Conservation (phyloP, 2,329 filamentous ascomycete genomes). For the Botrytis galanthina region DNA sequence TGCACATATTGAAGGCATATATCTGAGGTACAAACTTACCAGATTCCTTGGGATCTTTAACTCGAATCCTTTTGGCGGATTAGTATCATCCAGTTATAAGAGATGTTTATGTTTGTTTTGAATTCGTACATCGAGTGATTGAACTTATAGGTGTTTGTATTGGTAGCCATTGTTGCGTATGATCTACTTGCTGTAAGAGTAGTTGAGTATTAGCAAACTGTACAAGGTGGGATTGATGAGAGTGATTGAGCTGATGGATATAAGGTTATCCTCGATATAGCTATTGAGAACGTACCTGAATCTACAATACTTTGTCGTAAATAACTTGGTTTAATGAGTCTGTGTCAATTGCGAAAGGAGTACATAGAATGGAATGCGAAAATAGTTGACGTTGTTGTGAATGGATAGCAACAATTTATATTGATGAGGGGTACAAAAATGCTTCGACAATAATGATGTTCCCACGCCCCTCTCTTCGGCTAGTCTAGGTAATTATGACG, state of each 20-base stretch:
- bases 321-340: constrained; percentile 27
- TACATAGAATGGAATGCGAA: constrained; percentile 26
- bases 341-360: constrained; percentile 28
- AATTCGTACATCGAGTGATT: constrained; percentile 78
- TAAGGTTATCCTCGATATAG: not conserved
- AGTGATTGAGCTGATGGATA: not conserved
- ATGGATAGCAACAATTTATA: not conserved
- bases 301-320: constrained; percentile 25
- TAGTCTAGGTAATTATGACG: not conserved
- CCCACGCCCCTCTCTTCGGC: not conserved
- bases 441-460: not conserved
- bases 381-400: not conserved
- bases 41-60: constrained; percentile 87
- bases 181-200: constrained; percentile 33
- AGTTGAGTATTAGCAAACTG: constrained; percentile 23
- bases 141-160: constrained; percentile 74
- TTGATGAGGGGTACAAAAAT: not conserved
- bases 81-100: constrained; percentile 22
- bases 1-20: not conserved
- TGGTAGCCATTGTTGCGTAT: constrained; percentile 54
- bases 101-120: not conserved
- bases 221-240: not conserved
- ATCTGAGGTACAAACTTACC: constrained; percentile 44
- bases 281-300: constrained; percentile 27
- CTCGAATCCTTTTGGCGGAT: constrained; percentile 66